A percentile compares a stretch with the other conserved stretches of the same genome.
phyloP scores from a whole-genome alignment of 805 yeast genomes.

The Ogataea wickerhamii region DNA sequence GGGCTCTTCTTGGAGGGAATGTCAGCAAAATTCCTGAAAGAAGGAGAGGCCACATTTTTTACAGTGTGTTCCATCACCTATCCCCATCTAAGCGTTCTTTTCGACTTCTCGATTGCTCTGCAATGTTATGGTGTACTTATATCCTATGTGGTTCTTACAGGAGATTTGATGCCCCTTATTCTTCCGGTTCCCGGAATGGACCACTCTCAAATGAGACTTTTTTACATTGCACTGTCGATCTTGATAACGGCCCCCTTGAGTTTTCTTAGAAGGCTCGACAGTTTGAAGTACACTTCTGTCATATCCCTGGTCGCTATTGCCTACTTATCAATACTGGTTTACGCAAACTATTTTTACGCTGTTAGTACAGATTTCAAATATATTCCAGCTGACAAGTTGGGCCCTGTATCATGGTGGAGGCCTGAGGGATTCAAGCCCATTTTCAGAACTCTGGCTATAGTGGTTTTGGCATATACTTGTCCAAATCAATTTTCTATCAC shows the following conservation, averaged over 20 bases:
- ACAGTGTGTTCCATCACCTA: slow-evolving; percentile 67
- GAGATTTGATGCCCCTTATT: slow-evolving; percentile 69
- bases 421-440: slow-evolving; percentile 43
- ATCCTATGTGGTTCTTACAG: slow-evolving; percentile 67
- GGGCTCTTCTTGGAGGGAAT: slow-evolving; percentile 64
- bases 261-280: slow-evolving; percentile 58
- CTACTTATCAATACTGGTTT: slow-evolving; percentile 55
- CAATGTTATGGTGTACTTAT: slow-evolving; percentile 80
- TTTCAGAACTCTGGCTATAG: slow-evolving; percentile 65
- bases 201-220: slow-evolving; percentile 34
- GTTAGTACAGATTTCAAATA: slow-evolving; percentile 32
- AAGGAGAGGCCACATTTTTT: slow-evolving; percentile 67
- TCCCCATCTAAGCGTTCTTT: slow-evolving; percentile 65
- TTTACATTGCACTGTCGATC: slow-evolving; percentile 54
- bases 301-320: slow-evolving; percentile 64
- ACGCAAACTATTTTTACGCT: slow-evolving; percentile 42
- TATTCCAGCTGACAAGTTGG: slow-evolving; percentile 41
- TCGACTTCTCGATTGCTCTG: slow-evolving; percentile 69
- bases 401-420: slow-evolving; percentile 39
- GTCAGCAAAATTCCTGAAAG: slow-evolving; percentile 52
- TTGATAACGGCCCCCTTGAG: slow-evolving; percentile 60
- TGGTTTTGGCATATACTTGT: slow-evolving; percentile 78
- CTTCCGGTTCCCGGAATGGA: slow-evolving; percentile 35
- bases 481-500: slow-evolving; percentile 77
- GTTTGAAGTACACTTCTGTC: slow-evolving; percentile 67